Evolutionary conservation across 495 filamentous ascomycete species (phyloP), one percentile per base, ranked within the genome.

Genomic region (Podospora appendiculata): DNA sequence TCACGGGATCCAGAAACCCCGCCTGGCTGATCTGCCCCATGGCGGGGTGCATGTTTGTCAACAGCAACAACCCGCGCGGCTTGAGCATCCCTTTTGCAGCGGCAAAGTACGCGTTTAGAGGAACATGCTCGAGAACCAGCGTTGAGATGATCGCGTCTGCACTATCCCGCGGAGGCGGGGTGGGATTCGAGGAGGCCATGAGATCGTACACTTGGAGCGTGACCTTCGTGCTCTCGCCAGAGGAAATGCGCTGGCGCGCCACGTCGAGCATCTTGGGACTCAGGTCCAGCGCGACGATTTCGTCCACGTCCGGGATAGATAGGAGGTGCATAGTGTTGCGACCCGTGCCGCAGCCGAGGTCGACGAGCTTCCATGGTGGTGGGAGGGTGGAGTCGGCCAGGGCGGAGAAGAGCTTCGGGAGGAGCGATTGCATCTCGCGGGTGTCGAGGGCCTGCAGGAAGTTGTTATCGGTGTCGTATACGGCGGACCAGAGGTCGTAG

Each of bases 41-140:
- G 13, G 85, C 78, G 7, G 74, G 67, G 59, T 89, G 86, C 86
- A 89, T 89, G 61, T 87, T 88, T 4, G 85, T 88, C 6, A 88
- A 52, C 35, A 87, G 68, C 7, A 85, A 58, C 55, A 78, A 70
- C 6, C 78, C 81, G 0, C 79, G 79, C 1, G 69, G 57, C 19
- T 48, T 63, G 46, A 86, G 61, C 13, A 86, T 65, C 16, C 58
- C 53, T 10, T 71, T 57, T 0, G 79, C 71, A 1, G 72, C 71
- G 18, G 55, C 48, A 62, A 89, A 90, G 65, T 84, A 88, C 0
- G 19, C 41, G 1, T 48, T 7, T 1, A 85, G 62, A 0, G 83
- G 80, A 16, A 88, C 67, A 58, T 88, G 86, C 62, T 90, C 86
- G 9, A 87, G 49, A 0, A 88, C 85, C 6, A 90, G 73, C 3